Percentiles rank a stretch among this genome's conserved stretches.
Conservation (phyloP, 192 early-diverging fungal species). For the Rhizophagus sp. region DNA sequence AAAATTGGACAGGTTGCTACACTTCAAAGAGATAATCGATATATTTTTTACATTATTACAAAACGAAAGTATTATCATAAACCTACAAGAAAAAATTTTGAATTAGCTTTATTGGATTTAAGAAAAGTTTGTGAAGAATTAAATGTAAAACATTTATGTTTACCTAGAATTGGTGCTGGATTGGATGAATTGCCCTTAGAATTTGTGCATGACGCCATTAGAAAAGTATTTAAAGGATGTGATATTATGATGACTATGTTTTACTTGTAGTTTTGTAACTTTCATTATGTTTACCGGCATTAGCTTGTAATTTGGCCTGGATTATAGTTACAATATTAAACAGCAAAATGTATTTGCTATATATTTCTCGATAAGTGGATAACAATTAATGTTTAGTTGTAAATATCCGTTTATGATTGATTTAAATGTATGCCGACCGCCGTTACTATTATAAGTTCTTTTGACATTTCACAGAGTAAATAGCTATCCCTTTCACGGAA, state of each 20-base stretch:
- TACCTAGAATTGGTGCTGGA: constrained; percentile 31
- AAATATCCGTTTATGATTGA: too few relatives aligned
- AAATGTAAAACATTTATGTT: constrained; percentile 32
- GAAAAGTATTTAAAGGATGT: constrained; percentile 12
- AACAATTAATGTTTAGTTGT: too few relatives aligned
- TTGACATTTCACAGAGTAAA: too few relatives aligned
- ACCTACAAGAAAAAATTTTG: constrained; percentile 31
- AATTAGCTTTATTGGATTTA: constrained; percentile 24
- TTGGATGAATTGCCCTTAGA: constrained; percentile 29
- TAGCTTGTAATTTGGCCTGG: too few relatives aligned
- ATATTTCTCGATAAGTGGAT: too few relatives aligned
- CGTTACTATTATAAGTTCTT: too few relatives aligned
- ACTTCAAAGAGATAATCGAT: constrained; percentile 24
- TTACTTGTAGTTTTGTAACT: constrained; percentile 13
- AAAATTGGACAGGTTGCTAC: constrained; percentile 34
- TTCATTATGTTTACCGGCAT: not conserved
- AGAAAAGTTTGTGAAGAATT: constrained; percentile 32
- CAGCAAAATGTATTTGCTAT: too few relatives aligned
- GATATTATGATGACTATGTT: constrained; percentile 30
- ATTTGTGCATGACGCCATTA: constrained; percentile 11
- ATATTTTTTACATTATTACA: constrained; percentile 42
- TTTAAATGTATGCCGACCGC: too few relatives aligned
- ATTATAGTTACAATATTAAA: too few relatives aligned
- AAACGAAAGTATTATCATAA: constrained; percentile 29
- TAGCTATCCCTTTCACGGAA: too few relatives aligned